Conservation (phyloP, 306 rosid species). For the Acacia crassicarpa region DNA sequence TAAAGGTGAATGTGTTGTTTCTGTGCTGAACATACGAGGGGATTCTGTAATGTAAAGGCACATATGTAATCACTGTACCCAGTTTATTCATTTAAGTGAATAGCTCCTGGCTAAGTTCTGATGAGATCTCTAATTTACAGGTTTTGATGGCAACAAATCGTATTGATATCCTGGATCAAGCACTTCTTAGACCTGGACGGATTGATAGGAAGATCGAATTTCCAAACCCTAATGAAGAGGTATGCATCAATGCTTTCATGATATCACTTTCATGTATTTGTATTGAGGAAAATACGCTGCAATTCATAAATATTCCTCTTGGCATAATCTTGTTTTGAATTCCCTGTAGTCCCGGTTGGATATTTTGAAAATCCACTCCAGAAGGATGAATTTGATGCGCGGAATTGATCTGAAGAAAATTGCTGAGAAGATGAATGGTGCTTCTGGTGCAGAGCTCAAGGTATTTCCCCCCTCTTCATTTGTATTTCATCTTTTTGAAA, state of each 20-base stretch:
- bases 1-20: background rate
- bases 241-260: slow-evolving; percentile 20
- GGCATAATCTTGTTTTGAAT: slow-evolving; percentile 5
- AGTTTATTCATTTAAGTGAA: background rate
- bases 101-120: slow-evolving; percentile 17
- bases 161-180: slow-evolving; percentile 98
- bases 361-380: slow-evolving; percentile 94
- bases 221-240: slow-evolving; percentile 97
- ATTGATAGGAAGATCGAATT: slow-evolving; percentile 97
- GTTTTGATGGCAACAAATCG: slow-evolving; percentile 99
- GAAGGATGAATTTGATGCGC: slow-evolving; percentile 99
- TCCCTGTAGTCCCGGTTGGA: slow-evolving; percentile 84
- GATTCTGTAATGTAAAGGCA: background rate
- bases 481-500: background rate
- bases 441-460: slow-evolving; percentile 99
- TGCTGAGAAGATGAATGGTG: slow-evolving; percentile 98
- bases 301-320: background rate
- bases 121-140: slow-evolving; percentile 44
- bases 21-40: background rate
- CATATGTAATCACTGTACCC: background rate
- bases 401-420: slow-evolving; percentile 99
- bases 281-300: background rate
- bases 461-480: slow-evolving; percentile 37
- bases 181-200: slow-evolving; percentile 96
- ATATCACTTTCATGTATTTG: slow-evolving; percentile 16